Evolutionary conservation across 345 rosid species (phyloP).

Genomic region (Lepidium didymum): DNA sequence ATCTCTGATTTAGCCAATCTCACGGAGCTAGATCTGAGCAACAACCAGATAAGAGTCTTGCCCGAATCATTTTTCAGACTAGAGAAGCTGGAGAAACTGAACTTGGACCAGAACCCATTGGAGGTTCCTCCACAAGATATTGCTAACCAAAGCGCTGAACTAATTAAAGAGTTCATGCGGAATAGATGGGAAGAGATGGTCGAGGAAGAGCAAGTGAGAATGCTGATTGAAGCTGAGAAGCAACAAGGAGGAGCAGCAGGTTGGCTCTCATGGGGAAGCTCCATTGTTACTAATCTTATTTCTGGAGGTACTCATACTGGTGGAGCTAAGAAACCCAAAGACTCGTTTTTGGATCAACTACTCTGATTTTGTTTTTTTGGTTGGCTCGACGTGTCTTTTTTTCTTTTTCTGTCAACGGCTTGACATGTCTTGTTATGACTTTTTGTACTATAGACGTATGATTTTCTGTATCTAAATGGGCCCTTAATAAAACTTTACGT

Average conservation of each 20-base stretch:
- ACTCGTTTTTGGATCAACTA: conserved; percentile 20
- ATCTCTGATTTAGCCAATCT: conserved; percentile 65
- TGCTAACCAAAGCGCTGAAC: conserved; percentile 52
- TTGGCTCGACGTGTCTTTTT: neutral
- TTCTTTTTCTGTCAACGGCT: too few relatives aligned
- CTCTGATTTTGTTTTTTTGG: neutral
- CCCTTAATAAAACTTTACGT: too few relatives aligned
- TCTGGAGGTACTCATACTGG: conserved; percentile 34
- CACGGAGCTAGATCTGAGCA: conserved; percentile 82
- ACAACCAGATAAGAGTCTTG: conserved; percentile 78
- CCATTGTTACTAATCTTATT: conserved; percentile 42
- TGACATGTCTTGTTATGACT: too few relatives aligned
- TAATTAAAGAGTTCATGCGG: conserved; percentile 61
- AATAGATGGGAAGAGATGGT: conserved; percentile 66
- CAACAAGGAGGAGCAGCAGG: conserved; percentile 52
- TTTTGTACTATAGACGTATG: too few relatives aligned
- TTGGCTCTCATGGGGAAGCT: conserved; percentile 75
- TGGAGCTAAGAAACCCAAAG: conserved; percentile 16
- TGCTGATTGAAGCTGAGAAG: conserved; percentile 40
- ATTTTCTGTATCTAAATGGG: too few relatives aligned
- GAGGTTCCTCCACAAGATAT: conserved; percentile 58
- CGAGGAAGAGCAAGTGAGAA: conserved; percentile 59
- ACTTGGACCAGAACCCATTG: conserved; percentile 83
- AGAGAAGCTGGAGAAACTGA: conserved; percentile 62
- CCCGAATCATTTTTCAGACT: conserved; percentile 76